These are phyloP conservation scores for Ampelocalamus luodianensis DNA, from an alignment of 176 grass and related monocot genomes.

Conservation along the genomic window DNA sequence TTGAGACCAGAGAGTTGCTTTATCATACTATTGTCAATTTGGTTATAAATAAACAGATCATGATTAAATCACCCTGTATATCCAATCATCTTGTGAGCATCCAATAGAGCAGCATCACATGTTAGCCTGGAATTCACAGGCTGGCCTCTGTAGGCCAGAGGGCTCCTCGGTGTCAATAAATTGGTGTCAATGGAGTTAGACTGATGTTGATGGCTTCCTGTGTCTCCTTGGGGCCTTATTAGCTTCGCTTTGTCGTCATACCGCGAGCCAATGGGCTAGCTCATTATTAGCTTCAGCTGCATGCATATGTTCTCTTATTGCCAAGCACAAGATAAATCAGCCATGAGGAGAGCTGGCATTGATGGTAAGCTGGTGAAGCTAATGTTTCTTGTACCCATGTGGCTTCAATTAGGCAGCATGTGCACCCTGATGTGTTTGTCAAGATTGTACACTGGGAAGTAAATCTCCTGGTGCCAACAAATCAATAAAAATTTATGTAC, in stretches of 20 bases:
- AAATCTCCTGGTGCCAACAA: slow-evolving; percentile 25
- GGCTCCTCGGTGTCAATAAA: slow-evolving; percentile 45
- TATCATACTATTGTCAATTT: slow-evolving; percentile 45
- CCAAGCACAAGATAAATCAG: slow-evolving; percentile 8
- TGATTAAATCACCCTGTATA: slow-evolving; percentile 43
- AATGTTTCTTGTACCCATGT: slow-evolving; percentile 28
- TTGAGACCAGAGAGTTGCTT: slow-evolving; percentile 31
- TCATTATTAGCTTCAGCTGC: slow-evolving; percentile 29
- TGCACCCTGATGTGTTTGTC: slow-evolving; percentile 30
- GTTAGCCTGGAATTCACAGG: slow-evolving; percentile 50
- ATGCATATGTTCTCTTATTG: slow-evolving; percentile 15
- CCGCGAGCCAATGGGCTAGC: slow-evolving; percentile 29
- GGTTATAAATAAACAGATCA: slow-evolving; percentile 42
- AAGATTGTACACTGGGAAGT: slow-evolving; percentile 19
- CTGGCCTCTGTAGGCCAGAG: slow-evolving; percentile 44
- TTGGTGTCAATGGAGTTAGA: slow-evolving; percentile 46
- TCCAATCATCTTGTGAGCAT: slow-evolving; percentile 44
- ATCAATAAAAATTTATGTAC: not conserved
- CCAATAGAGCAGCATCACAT: slow-evolving; percentile 51
- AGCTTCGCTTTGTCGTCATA: slow-evolving; percentile 46
- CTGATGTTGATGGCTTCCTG: slow-evolving; percentile 28
- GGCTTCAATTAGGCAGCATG: slow-evolving; percentile 39
- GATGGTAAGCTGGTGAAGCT: slow-evolving; percentile 41
- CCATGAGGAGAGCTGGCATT: slow-evolving; percentile 23
- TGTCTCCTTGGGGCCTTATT: slow-evolving; percentile 37